Conservation (phyloP, 2,329 filamentous ascomycete genomes). For the Pyrenochaeta sp. region DNA sequence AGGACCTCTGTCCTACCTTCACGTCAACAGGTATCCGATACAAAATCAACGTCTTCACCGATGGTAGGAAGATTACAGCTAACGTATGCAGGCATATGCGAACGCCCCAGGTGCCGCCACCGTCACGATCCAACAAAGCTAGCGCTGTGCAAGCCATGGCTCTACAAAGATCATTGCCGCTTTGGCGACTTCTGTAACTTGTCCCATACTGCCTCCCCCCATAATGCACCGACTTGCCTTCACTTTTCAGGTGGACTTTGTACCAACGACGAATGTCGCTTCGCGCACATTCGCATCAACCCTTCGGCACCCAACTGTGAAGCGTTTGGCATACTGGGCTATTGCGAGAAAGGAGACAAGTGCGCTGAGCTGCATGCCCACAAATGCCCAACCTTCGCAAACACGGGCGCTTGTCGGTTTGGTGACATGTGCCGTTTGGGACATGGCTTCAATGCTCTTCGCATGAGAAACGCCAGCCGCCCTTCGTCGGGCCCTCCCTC, state of each 20-base stretch:
- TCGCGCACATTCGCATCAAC: slow-evolving; percentile 82
- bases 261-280: slow-evolving; percentile 84
- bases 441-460: slow-evolving; percentile 70
- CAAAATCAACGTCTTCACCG: slow-evolving; percentile 16
- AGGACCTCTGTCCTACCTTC: slow-evolving; percentile 33
- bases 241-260: slow-evolving; percentile 92
- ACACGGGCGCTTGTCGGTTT: slow-evolving; percentile 80
- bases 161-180: slow-evolving; percentile 79
- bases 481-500: slow-evolving; percentile 14
- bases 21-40: slow-evolving; percentile 42
- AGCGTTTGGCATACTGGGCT: slow-evolving; percentile 84
- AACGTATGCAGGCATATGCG: slow-evolving; percentile 72
- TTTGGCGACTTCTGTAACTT: slow-evolving; percentile 85
- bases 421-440: slow-evolving; percentile 80
- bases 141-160: slow-evolving; percentile 86
- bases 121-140: slow-evolving; percentile 86
- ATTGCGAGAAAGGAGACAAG: slow-evolving; percentile 80
- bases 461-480: slow-evolving; percentile 30
- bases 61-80: too few relatives aligned
- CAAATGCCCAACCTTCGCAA: slow-evolving; percentile 95
- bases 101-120: slow-evolving; percentile 80
- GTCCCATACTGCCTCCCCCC: slow-evolving; percentile 82
- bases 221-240: slow-evolving; percentile 86
- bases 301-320: slow-evolving; percentile 81
- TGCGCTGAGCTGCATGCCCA: slow-evolving; percentile 87